Conservation (phyloP, 202 grass and related monocot species). For the Dendrocalamus latiflorus region DNA sequence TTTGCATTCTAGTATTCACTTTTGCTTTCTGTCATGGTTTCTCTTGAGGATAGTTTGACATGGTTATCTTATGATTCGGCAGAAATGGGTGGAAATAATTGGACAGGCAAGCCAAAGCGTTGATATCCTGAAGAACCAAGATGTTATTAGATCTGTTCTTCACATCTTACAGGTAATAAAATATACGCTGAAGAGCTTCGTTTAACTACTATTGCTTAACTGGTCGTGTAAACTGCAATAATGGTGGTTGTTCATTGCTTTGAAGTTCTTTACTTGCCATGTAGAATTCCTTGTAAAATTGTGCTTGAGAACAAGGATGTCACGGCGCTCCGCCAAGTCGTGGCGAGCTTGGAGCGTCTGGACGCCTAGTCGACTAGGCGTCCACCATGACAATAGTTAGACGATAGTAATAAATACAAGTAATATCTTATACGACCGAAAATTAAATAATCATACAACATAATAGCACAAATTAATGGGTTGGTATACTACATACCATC, state of each 20-base stretch:
- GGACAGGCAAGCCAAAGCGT: slow-evolving; percentile 92
- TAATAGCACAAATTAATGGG: too few species aligned
- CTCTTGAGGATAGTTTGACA: slow-evolving; percentile 3
- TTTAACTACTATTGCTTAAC: neutral
- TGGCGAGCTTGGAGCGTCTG: too few species aligned
- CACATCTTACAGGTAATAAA: slow-evolving; percentile 91
- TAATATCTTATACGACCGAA: too few species aligned
- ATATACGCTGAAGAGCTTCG: neutral
- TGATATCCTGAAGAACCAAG: slow-evolving; percentile 96
- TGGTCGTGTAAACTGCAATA: neutral
- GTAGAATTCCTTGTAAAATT: neutral
- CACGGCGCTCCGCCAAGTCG: too few species aligned
- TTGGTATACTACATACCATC: too few species aligned
- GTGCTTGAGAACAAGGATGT: neutral
- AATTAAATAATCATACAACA: too few species aligned
- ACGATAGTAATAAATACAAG: too few species aligned
- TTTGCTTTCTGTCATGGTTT: neutral
- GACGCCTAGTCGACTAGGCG: too few species aligned
- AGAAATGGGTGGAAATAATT: slow-evolving; percentile 99
- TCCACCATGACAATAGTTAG: too few species aligned
- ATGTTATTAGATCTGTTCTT: slow-evolving; percentile 97
- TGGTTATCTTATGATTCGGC: slow-evolving; percentile 27
- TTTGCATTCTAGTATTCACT: slow-evolving; percentile 1
- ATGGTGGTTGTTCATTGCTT: neutral
- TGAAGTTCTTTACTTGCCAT: neutral